Evolutionary conservation across 169 alveolate species (phyloP), one percentile per base, ranked within the genome.

Genomic region (Eimeria sp.): DNA sequence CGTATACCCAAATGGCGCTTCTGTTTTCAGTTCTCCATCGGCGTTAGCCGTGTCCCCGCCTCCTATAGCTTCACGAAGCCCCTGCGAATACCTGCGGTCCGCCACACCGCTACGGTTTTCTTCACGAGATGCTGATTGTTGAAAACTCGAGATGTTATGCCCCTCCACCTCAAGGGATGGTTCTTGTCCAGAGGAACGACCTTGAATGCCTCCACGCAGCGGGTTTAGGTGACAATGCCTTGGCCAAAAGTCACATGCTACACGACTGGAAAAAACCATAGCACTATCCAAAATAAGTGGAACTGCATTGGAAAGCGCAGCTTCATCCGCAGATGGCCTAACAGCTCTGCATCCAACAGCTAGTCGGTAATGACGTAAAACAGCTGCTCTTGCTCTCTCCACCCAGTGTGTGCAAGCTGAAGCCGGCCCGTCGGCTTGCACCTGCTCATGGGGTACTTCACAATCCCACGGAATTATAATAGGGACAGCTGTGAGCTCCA

Each of bases 1-100:
- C 43, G 97, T 77, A 27, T 95, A 91, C 52, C 91, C 77, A 49
- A 96, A 82, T 6, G 90, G 90, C 49, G 68, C 68, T 10, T 56
- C 30, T 62, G 52, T 30, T 13, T 18, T 4, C 77, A 43, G 60
- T 23, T 40, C 14, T 6, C 4, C 58, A 33, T 37, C 30, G 11
- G 54, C 30, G 16, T 20, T 40, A 2, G 56, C 56, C 6, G 30
- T 74, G 83, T 74, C 83, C 23, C 54, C 18, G 30, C 56, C 30
- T 4, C 58, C 20, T 3, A 20, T 52, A 25, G 10, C 83, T 11
- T 16, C 58, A 14, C 33, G 4, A 40, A 74, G 14, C 83, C 56
- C 83, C 40, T 74, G 54, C 54, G 83, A 74, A 74, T 33, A 0
- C 33, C 54, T 33, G 56, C 23, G 30, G 18, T 33, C 30, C n/a